Evolutionary conservation across 345 rosid species (phyloP), one percentile per base, ranked within the genome.

Genomic region (Eucalyptus tenuipes): DNA sequence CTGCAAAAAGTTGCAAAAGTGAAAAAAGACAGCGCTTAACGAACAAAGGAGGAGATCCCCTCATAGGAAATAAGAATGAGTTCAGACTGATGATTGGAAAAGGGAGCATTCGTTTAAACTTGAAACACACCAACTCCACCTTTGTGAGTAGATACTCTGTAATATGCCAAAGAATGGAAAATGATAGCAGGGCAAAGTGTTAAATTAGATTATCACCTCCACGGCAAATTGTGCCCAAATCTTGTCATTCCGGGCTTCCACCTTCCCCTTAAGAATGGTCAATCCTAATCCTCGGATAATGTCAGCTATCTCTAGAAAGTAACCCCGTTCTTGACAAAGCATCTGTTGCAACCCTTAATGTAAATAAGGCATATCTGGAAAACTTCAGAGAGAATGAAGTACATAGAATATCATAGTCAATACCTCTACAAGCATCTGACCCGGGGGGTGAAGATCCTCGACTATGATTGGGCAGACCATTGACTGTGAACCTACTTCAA

Each of bases 401-500:
- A 8, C 85, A 42, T 59, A 61, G 50, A 75, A 82, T 24, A 75
- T 20, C 47, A 75, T 44, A 3, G 84, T 40, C 37, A 47, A 87
- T 90, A 97, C 99, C 99, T 98, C 98, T 49, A 98, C 96, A 66
- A 95, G 99, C 96, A 97, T 92, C 91, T 95, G 97, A 82, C 99
- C 96, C 88, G 99, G 99, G 49, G 92, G 93, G 90, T 91, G 96
- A 86, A 98, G 93, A 94, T 98, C 99, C 92, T 98, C 99, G 13
- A 98, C 98, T 27, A 97, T 95, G 85, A 98, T 97, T 85, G 99
- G 99, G 87, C 99, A 97, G 71, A 95, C 92, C 95, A 94, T 91
- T 85, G 99, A 94, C 91, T 93, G 95, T 88, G 99, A 95, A 9
- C 98, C 99, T 75, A 98, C 99, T 94, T 98, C 99, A 88, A 93